Conservation (phyloP, 2,329 filamentous ascomycete species). For the Tolypocladium cylindrosporum region DNA sequence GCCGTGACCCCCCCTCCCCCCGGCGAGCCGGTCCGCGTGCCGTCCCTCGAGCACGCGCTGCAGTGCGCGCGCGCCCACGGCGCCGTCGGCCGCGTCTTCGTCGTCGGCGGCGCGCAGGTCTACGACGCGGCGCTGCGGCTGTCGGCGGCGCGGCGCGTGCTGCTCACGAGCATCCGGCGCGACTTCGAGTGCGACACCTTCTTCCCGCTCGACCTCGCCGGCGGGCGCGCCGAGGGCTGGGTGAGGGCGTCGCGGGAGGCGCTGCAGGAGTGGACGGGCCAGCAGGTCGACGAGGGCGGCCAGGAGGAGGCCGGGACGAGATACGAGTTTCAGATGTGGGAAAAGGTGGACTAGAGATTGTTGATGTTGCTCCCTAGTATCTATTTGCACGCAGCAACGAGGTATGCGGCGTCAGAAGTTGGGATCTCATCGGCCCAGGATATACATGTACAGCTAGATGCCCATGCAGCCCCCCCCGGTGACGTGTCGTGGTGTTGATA, state of each 20-base stretch:
- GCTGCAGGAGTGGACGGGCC: constrained; percentile 55
- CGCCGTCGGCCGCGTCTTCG: constrained; percentile 54
- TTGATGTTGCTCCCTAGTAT: background rate
- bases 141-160: constrained; percentile 47
- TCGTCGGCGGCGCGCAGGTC: constrained; percentile 85
- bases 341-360: constrained; percentile 29
- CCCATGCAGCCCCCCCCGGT: background rate
- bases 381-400: constrained; percentile 3
- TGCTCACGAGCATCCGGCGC: constrained; percentile 58
- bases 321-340: constrained; percentile 70
- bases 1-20: no score
- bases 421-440: background rate
- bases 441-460: background rate
- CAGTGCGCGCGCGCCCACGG: constrained; percentile 29
- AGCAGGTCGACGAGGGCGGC: constrained; percentile 44
- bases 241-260: constrained; percentile 36
- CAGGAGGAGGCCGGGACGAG: constrained; percentile 53
- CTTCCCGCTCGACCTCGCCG: constrained; percentile 52
- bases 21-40: constrained; percentile 41
- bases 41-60: constrained; percentile 50
- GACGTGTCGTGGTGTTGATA: background rate
- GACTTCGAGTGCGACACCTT: constrained; percentile 71
- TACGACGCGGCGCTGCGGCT: constrained; percentile 62
- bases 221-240: constrained; percentile 38
- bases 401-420: constrained; percentile 1